Percentiles rank a stretch among this genome's conserved stretches.
Conservation (phyloP, 2,329 filamentous ascomycete species). For the Hypoxylon sp. region DNA sequence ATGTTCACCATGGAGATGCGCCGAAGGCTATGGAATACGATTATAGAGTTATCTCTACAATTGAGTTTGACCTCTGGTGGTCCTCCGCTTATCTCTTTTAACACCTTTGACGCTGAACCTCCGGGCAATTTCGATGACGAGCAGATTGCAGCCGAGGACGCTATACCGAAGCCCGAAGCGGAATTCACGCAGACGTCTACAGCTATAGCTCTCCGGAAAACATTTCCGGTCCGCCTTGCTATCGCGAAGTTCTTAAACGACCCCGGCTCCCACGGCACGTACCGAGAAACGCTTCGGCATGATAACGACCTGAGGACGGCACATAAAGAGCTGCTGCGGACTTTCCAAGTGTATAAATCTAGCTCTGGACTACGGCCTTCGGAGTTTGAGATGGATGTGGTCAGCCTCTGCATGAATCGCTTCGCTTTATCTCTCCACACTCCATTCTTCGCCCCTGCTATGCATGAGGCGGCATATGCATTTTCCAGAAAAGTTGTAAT, state of each 20-base stretch:
- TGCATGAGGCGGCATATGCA: slow-evolving; percentile 59
- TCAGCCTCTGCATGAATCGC: slow-evolving; percentile 65
- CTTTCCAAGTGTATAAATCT: slow-evolving; percentile 48
- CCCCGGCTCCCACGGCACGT: slow-evolving; percentile 54
- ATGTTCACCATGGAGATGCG: slow-evolving; percentile 61
- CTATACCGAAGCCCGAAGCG: slow-evolving; percentile 51
- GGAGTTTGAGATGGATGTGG: slow-evolving; percentile 57
- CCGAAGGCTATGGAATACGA: slow-evolving; percentile 66
- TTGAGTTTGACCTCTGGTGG: slow-evolving; percentile 62
- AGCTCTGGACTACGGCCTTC: slow-evolving; percentile 40
- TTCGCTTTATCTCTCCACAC: slow-evolving; percentile 68
- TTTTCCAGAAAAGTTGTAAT: slow-evolving; percentile 62
- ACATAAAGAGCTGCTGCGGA: slow-evolving; percentile 58
- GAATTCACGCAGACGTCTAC: slow-evolving; percentile 59
- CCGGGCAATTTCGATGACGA: slow-evolving; percentile 66
- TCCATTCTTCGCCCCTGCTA: slow-evolving; percentile 59
- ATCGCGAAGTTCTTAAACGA: slow-evolving; percentile 59
- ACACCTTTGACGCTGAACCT: slow-evolving; percentile 63
- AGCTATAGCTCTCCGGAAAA: slow-evolving; percentile 58
- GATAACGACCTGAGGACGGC: slow-evolving; percentile 57
- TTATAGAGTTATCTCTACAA: slow-evolving; percentile 62
- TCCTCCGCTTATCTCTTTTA: slow-evolving; percentile 58
- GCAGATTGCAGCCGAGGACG: slow-evolving; percentile 55
- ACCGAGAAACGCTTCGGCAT: slow-evolving; percentile 59
- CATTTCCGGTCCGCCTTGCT: slow-evolving; percentile 58